Evolutionary conservation across 1,139 yeast species (phyloP), one percentile per base, ranked within the genome.

Genomic region (Yamadazyma friedrichii): DNA sequence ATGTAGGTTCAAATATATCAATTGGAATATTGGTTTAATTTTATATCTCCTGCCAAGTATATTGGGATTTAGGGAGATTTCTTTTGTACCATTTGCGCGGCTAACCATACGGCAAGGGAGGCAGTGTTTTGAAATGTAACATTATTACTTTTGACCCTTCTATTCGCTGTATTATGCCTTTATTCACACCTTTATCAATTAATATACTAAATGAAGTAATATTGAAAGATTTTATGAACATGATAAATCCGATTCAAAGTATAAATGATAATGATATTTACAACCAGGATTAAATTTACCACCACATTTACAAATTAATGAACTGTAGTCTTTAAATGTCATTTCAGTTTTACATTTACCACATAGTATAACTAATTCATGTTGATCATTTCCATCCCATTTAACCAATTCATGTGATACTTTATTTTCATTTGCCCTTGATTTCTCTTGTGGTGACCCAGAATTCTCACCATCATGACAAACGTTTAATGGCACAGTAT

Each of bases 241-340:
- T 20, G 24, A 20, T 20, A 20, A 20, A 6, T 5, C 5, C 8
- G 24, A 20, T 20, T 63, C 65, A 45, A 70, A 70, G 50, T 71
- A 71, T 30, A 69, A 43, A 34, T 59, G 47, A 44, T 67, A 66
- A 48, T 71, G 77, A 9, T 52, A 41, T 15, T 63, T 52, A 50
- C 77, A 71, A 2, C 60, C 61, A 2, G 74, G 73, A 48, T 71
- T 71, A 48, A 71, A 71, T 11, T 29, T 34, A 6, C 60, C 53
- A 0, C 39, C 33, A 49, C 77, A 71, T 28, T 45, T 34, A 24
- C 39, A 36, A 4, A 15, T 9, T 13, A 36, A 30, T 11, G 34
- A 12, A 0, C 76, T 70, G 2, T 17, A 30, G 25, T 44, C 55
- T 0, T 42, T 41, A 40, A 66, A 66, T 0, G 64, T 55, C 43